A percentile compares a stretch with the other conserved stretches of the same genome.
Evolutionary conservation across 2,329 filamentous ascomycete genomes (phyloP).

Genomic region (Arthrobotrys sinensis): DNA sequence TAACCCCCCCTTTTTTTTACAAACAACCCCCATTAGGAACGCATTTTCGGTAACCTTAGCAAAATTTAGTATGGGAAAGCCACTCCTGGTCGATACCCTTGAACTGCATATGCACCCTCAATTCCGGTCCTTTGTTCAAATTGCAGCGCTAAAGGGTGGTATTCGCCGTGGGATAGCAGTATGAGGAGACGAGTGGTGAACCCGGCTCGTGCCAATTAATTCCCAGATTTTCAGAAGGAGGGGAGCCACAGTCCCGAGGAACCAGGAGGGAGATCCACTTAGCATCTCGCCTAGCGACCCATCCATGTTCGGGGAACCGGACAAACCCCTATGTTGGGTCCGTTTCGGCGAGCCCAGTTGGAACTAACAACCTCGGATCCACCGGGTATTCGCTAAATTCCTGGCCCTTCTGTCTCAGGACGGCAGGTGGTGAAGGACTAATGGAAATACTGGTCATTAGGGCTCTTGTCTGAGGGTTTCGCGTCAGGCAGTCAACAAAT

Average conservation of each 20-base stretch:
- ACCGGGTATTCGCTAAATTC: constrained; percentile 42
- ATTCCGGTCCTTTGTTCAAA: constrained; percentile 37
- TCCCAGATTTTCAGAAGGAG: constrained; percentile 53
- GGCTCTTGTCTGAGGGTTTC: constrained; percentile 46
- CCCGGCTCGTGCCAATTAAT: constrained; percentile 34
- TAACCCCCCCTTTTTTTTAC: constrained; percentile 24
- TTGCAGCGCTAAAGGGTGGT: constrained; percentile 44
- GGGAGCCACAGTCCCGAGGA: constrained; percentile 54
- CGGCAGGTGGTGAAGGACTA: constrained; percentile 30
- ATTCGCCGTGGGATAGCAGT: constrained; percentile 15
- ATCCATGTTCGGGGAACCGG: constrained; percentile 60
- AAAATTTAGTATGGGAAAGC: constrained; percentile 10
- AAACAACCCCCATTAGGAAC: constrained; percentile 21
- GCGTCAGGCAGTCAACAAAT: constrained; percentile 44
- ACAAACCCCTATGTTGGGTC: constrained; percentile 61
- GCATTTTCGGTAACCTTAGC: constrained; percentile 39
- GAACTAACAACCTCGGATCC: constrained; percentile 27
- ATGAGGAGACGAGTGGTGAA: constrained; percentile 23
- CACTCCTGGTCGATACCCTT: constrained; percentile 24
- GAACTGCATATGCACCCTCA: constrained; percentile 50
- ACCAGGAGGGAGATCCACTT: constrained; percentile 54
- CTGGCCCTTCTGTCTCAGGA: constrained; percentile 45
- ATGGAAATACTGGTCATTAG: constrained; percentile 35
- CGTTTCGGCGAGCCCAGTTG: constrained; percentile 50
- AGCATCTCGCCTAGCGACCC: constrained; percentile 41